Evolutionary conservation across 2,329 filamentous ascomycete species (phyloP).

Genomic region (Epicoccum nigrum): DNA sequence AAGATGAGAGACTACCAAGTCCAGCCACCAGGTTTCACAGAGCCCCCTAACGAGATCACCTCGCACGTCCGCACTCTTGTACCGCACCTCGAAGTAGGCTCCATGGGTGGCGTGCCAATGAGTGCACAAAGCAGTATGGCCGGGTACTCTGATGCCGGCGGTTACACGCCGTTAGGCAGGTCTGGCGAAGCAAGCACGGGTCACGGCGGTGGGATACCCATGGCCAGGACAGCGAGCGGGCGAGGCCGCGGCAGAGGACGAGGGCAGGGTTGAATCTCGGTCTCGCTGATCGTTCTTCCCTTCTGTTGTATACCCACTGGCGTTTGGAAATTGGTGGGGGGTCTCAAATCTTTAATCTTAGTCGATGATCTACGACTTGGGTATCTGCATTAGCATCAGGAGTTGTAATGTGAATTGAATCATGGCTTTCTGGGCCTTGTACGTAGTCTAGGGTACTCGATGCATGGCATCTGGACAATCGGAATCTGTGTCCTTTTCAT

Average conservation of each 20-base stretch:
- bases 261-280: conserved; percentile 10
- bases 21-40: conserved; percentile 41
- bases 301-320: conserved; percentile 8
- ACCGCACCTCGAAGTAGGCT: conserved; percentile 43
- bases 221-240: conserved; percentile 48
- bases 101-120: conserved; percentile 47
- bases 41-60: conserved; percentile 43
- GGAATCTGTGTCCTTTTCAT: too few relatives aligned
- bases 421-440: too few relatives aligned
- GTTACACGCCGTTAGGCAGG: conserved; percentile 45
- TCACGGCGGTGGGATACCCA: conserved; percentile 40
- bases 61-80: conserved; percentile 35
- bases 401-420: background rate
- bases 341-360: background rate
- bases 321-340: background rate
- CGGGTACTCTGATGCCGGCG: conserved; percentile 45
- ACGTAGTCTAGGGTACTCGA: too few relatives aligned
- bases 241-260: conserved; percentile 43
- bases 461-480: too few relatives aligned
- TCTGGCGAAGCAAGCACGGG: conserved; percentile 37
- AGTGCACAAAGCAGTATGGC: conserved; percentile 48
- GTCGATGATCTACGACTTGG: background rate
- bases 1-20: conserved; percentile 44
- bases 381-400: background rate
- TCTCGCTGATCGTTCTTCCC: background rate